Conservation (phyloP, 2,329 filamentous ascomycete genomes). For the Diaporthe citrichinensis region DNA sequence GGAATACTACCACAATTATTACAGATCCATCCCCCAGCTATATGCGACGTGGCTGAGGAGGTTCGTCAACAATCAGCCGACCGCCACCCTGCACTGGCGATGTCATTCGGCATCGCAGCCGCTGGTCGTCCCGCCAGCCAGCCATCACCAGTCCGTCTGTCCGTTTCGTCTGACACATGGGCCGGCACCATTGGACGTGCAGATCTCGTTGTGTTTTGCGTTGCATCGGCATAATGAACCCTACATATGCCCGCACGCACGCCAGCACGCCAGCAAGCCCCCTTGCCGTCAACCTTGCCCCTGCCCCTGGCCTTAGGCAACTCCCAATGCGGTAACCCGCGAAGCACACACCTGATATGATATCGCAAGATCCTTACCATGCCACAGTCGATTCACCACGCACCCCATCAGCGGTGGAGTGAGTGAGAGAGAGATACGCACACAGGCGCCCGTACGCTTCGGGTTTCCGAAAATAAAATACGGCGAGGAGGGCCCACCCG, state of each 20-base stretch:
- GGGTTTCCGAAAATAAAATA: conserved; percentile 32
- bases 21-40: not conserved
- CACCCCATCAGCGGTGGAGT: not conserved
- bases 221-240: conserved; percentile 33
- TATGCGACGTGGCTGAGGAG: conserved; percentile 21
- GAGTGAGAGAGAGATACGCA: not conserved
- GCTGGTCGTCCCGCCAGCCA: not conserved
- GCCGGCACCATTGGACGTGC: conserved; percentile 29
- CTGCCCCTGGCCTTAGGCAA: conserved; percentile 16
- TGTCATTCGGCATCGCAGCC: conserved; percentile 13
- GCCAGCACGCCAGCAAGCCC: conserved; percentile 5
- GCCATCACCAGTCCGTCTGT: conserved; percentile 12
- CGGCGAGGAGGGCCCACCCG: conserved; percentile 4
- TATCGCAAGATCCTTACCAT: conserved; percentile 11
- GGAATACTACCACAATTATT: conserved; percentile 18
- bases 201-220: conserved; percentile 23
- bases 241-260: conserved; percentile 15
- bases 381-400: not conserved
- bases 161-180: conserved; percentile 29
- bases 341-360: conserved; percentile 21
- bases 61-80: conserved; percentile 28
- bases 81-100: conserved; percentile 14
- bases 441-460: conserved; percentile 1
- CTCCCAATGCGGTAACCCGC: conserved; percentile 39
- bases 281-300: conserved; percentile 26